These are phyloP conservation scores for Solanum neorickii DNA, from an alignment of 257 asterid species.

Conservation along the genomic window DNA sequence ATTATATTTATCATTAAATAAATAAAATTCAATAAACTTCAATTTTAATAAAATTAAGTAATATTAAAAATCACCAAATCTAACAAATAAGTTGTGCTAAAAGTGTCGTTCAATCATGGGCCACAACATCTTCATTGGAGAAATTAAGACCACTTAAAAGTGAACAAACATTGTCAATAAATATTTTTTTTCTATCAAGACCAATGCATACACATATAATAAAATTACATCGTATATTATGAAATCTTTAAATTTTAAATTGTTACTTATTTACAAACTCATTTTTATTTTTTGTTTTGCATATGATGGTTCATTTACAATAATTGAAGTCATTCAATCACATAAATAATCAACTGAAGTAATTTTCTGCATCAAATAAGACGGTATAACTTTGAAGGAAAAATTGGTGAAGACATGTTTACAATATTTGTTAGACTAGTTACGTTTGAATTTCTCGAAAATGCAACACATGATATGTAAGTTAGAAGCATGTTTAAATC, in stretches of 20 bases:
- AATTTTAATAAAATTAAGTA: neutral
- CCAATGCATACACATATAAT: too few relatives aligned
- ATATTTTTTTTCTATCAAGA: neutral
- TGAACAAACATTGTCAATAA: neutral
- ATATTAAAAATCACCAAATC: neutral
- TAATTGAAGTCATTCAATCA: neutral
- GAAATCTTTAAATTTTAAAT: too few relatives aligned
- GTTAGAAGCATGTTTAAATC: neutral
- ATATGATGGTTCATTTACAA: neutral
- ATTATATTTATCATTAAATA: neutral
- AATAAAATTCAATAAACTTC: neutral
- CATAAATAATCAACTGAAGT: neutral
- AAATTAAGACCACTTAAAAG: neutral
- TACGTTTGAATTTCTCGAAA: too few relatives aligned
- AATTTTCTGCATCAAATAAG: neutral
- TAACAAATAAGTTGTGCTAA: neutral
- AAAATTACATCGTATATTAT: too few relatives aligned
- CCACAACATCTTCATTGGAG: neutral
- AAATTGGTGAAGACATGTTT: rapidly evolving
- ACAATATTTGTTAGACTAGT: neutral
- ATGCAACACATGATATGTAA: neutral
- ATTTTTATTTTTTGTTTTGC: neutral
- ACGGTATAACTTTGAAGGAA: neutral
- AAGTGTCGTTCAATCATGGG: neutral
- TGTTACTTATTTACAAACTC: neutral